Evolutionary conservation across 306 rosid genomes (phyloP).

Genomic region (Begonia masoniana): DNA sequence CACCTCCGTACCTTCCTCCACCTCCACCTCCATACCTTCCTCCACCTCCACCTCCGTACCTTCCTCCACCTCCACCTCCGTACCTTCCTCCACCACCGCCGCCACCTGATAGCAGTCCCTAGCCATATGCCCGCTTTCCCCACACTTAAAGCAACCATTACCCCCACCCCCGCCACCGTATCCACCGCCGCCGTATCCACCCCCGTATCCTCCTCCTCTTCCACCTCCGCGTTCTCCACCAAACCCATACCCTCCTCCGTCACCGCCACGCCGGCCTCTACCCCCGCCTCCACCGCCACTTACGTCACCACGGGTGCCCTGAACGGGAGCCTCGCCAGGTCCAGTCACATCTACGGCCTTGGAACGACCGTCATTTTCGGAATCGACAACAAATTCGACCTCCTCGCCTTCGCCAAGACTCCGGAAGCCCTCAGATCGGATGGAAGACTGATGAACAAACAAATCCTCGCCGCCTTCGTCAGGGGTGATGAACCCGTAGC

Average conservation of each 20-base stretch:
- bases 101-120: too few species aligned
- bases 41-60: too few species aligned
- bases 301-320: slow-evolving; percentile 27
- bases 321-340: slow-evolving; percentile 31
- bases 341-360: slow-evolving; percentile 76
- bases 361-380: slow-evolving; percentile 41
- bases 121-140: too few species aligned
- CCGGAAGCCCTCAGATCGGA: slow-evolving; percentile 54
- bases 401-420: slow-evolving; percentile 63
- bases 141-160: too few species aligned
- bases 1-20: too few species aligned
- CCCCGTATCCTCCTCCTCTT: neutral
- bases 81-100: too few species aligned
- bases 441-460: slow-evolving; percentile 63
- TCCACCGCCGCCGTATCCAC: too few species aligned
- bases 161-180: too few species aligned
- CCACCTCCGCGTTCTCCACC: slow-evolving; percentile 12
- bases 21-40: too few species aligned
- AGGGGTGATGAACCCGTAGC: slow-evolving; percentile 74
- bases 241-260: slow-evolving; percentile 16
- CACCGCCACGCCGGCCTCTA: slow-evolving; percentile 12
- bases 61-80: too few species aligned
- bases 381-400: slow-evolving; percentile 47
- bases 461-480: slow-evolving; percentile 56
- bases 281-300: slow-evolving; percentile 6